These are phyloP conservation scores for Xylariaceae sp. DNA, from an alignment of 2,329 filamentous ascomycete genomes.

Conservation along the genomic window DNA sequence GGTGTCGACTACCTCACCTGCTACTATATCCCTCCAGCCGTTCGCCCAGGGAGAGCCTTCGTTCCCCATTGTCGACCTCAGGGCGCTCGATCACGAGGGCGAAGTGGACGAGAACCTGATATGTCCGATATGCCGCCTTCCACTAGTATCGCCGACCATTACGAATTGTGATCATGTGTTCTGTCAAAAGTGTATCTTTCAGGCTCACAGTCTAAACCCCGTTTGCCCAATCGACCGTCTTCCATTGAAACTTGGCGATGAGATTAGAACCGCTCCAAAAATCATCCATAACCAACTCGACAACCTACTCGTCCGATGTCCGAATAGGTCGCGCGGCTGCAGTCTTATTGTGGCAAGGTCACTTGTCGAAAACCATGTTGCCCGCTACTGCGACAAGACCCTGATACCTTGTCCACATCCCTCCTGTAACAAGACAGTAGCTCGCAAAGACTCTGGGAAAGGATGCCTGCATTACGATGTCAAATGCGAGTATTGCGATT, in stretches of 20 bases:
- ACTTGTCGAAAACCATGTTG: constrained; percentile 62
- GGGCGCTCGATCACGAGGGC: constrained; percentile 52
- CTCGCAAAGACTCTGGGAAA: constrained; percentile 57
- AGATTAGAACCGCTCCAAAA: constrained; percentile 46
- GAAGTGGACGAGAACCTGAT: constrained; percentile 55
- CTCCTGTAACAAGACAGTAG: constrained; percentile 58
- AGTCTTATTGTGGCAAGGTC: constrained; percentile 57
- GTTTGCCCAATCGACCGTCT: constrained; percentile 66
- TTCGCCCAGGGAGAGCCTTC: constrained; percentile 30
- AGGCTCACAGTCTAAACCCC: constrained; percentile 50
- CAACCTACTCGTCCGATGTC: constrained; percentile 64
- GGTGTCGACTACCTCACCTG: constrained; percentile 33
- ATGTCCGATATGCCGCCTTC: constrained; percentile 65
- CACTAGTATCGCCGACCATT: constrained; percentile 66
- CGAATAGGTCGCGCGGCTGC: constrained; percentile 60
- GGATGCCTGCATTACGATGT: constrained; percentile 62
- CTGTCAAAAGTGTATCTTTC: constrained; percentile 62
- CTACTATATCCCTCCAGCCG: constrained; percentile 37
- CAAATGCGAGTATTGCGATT: constrained; percentile 61
- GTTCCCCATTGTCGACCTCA: constrained; percentile 48
- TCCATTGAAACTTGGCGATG: constrained; percentile 44
- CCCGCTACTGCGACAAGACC: constrained; percentile 62
- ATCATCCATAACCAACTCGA: constrained; percentile 68
- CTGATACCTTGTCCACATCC: constrained; percentile 62
- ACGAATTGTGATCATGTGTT: constrained; percentile 71